These are phyloP conservation scores for Apophysomyces elegans DNA, from an alignment of 371 early-diverging fungal species.

Conservation along the genomic window DNA sequence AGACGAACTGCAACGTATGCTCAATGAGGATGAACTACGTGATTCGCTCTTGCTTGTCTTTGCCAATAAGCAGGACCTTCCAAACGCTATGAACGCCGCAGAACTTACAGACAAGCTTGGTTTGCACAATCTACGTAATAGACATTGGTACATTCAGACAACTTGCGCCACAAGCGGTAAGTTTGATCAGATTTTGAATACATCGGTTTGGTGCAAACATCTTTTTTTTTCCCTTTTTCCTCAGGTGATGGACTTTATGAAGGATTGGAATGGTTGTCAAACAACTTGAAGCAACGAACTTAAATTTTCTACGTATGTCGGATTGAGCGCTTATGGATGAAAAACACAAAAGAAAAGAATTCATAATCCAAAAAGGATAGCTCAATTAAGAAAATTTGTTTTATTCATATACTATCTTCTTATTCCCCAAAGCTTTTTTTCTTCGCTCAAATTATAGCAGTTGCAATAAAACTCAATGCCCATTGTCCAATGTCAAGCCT, in stretches of 20 bases:
- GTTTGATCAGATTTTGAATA: neutral
- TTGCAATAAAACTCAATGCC: neutral
- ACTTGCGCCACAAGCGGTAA: slow-evolving; percentile 85
- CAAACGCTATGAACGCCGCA: slow-evolving; percentile 85
- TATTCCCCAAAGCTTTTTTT: neutral
- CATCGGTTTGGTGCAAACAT: neutral
- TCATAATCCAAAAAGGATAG: no score
- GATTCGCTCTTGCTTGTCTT: slow-evolving; percentile 84
- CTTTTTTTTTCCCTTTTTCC: no score
- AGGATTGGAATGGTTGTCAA: slow-evolving; percentile 72
- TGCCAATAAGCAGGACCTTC: slow-evolving; percentile 94
- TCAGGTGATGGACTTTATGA: slow-evolving; percentile 84
- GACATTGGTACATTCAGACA: slow-evolving; percentile 88
- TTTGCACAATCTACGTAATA: slow-evolving; percentile 72
- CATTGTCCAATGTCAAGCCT: slow-evolving; percentile 14
- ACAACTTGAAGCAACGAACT: slow-evolving; percentile 19
- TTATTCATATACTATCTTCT: no score
- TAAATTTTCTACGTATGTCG: neutral
- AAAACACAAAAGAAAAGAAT: no score
- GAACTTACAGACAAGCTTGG: slow-evolving; percentile 85
- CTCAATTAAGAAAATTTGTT: no score
- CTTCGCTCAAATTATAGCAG: neutral
- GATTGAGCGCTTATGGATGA: no score
- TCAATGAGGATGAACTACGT: slow-evolving; percentile 85
- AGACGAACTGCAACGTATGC: slow-evolving; percentile 80